Base-by-base conservation (phyloP, 2,329 filamentous ascomycete species). In the Curvularia hawaiiensis region DNA sequence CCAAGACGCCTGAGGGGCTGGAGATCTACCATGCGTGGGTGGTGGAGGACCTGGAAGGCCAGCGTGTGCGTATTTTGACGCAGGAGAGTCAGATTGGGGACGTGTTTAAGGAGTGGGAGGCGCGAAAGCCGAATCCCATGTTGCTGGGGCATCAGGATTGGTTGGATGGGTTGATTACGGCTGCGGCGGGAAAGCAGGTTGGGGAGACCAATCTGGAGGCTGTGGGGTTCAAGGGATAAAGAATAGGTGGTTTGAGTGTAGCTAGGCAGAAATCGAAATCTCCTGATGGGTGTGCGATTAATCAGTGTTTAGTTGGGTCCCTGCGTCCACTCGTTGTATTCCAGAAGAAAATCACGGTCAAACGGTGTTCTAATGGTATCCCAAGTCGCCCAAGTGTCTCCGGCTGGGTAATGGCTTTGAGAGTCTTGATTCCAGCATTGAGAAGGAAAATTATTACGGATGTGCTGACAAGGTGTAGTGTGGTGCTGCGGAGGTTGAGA, bases 11-110 rank as follows among this genome's bases (percentile, higher is more conserved):
- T 16, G 65, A 70, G n/a, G 65, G 63, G 2, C 44, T 75, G 22
- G 67, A 72, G 30, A 62, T 76, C 1, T 77, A 75, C 51, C 74
- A 76, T 66, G 74, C 74, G 30, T 76, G 74, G 74, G 24, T 75
- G 4, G 62, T 77, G 8, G 71, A 75, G 61, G 72, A 75, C 41
- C 48, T 76, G 0, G 65, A 68, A 2, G 63, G 63, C 8, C 68
- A 59, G 3, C 52, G 74, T n/a, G 72, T 75, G 0, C 64, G 74
- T 39, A 67, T 76, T 3, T 30, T 76, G 53, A 77, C 74, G 44
- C 74, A 75, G 59, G 74, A 77, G 60, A 72, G 68, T 55, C 74
- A 75, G 53, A 73, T 68, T 54, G 74, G 74, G 3, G 56, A 60
- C 50, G 58, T 71, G 0, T 72, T 72, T 22, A 62, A 58, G 41